phyloP scores from a whole-genome alignment of 805 yeast species.

The Yamadazyma insecticola region DNA sequence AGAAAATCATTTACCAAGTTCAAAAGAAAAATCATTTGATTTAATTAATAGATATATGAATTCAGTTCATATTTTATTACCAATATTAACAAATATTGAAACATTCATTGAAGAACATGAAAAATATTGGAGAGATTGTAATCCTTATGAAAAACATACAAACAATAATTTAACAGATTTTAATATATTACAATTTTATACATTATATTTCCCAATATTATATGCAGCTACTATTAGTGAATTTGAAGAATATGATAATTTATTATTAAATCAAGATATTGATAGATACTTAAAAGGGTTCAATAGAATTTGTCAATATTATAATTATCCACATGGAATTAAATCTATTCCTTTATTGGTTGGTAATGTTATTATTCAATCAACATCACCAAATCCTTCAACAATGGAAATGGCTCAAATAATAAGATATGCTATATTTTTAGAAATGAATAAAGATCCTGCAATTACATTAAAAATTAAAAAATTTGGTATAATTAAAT shows the following conservation, averaged over 20 bases:
- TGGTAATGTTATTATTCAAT: constrained; percentile 48
- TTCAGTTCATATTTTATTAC: constrained; percentile 54
- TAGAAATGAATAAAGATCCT: constrained; percentile 59
- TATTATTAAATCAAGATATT: constrained; percentile 43
- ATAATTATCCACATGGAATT: constrained; percentile 46
- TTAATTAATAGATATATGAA: constrained; percentile 44
- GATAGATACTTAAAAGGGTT: constrained; percentile 46
- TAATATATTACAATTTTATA: constrained; percentile 41
- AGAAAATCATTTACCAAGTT: constrained; percentile 39
- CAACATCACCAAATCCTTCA: constrained; percentile 53
- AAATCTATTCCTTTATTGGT: constrained; percentile 38
- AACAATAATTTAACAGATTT: constrained; percentile 22
- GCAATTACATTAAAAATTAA: constrained; percentile 45
- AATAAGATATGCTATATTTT: constrained; percentile 51
- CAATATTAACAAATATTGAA: constrained; percentile 42
- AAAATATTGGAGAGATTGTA: constrained; percentile 40
- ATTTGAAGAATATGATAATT: constrained; percentile 52
- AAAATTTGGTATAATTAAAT: constrained; percentile 45
- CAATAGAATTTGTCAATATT: constrained; percentile 45
- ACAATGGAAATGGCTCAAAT: constrained; percentile 53
- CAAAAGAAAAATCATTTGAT: constrained; percentile 41
- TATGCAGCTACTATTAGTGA: constrained; percentile 59
- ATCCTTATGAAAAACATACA: constrained; percentile 13
- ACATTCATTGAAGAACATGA: constrained; percentile 45
- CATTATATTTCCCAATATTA: constrained; percentile 47